Base-by-base conservation (phyloP, 176 grass and related monocot species). In the Phoenix roebelenii region DNA sequence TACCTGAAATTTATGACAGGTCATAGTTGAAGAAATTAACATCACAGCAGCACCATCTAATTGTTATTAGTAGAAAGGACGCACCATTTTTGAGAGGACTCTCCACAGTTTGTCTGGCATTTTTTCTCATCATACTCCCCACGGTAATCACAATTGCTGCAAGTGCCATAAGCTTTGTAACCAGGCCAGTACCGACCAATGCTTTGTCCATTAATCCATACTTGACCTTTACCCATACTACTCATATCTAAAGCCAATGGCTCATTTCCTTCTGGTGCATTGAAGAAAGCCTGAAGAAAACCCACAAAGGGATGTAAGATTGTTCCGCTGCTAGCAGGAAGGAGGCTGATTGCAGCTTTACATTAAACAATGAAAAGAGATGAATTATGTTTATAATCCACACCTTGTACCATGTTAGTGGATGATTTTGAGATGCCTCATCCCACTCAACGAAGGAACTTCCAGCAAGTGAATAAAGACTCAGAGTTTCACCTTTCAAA, bases 221-320 rank as follows among this genome's bases (percentile, higher is more conserved):
- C 83, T 72, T 98, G 93, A 23, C 93, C 87, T 72, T 98, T 98
- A 17, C 93, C 93, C 93, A 98, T 98, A 60, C 75, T 82, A 75
- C 68, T 76, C 93, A 92, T 85, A 70, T 98, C 93, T 69, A 98
- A 72, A 83, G 93, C 93, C 70, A 98, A 85, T 65, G 93, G 93
- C 49, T 92, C 87, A 55, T 88, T 67, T 16, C 93, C 93, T 71
- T 85, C 87, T 18, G 87, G 93, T 9, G 76, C 84, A 61, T 98
- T 98, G 57, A 98, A 98, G 72, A 92, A 98, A 50, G 93, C 78
- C 87, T 90, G 61, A 58, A 70, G 25, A 50, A 55, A 44, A 44
- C 35, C 35, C 35, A 14, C 7, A 14, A 44, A 14, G 7, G 14
- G 35, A 44, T 44, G 35, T 44, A 44, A 44, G 10, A 44, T 14